These are phyloP conservation scores for Nicotiana benthamiana DNA, from an alignment of 257 asterid species.

Conservation along the genomic window DNA sequence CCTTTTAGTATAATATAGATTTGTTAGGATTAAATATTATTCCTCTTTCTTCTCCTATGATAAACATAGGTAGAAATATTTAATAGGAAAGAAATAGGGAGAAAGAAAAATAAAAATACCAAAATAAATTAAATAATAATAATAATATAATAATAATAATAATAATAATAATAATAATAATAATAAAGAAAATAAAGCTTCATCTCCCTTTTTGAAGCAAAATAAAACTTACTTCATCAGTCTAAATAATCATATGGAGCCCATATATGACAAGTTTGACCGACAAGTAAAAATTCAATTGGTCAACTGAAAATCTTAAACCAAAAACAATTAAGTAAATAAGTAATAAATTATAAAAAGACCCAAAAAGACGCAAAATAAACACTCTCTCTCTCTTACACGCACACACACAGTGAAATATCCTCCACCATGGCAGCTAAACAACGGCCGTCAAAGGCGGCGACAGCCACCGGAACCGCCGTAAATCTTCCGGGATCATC, in stretches of 20 bases:
- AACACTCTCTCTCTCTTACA: too few relatives aligned
- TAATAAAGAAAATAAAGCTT: neutral
- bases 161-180: too few relatives aligned
- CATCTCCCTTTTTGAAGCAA: neutral
- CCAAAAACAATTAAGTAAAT: neutral
- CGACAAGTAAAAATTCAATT: conserved; percentile 10
- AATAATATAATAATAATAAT: too few relatives aligned
- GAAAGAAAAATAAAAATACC: too few relatives aligned
- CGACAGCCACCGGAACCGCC: conserved; percentile 13
- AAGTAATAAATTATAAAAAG: neutral
- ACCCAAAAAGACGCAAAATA: neutral
- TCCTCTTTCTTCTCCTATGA: too few relatives aligned
- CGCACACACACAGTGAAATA: neutral
- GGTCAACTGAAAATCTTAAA: neutral
- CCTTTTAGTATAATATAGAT: too few relatives aligned
- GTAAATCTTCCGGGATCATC: neutral
- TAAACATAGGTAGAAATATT: too few relatives aligned
- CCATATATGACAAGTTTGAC: conserved; percentile 9
- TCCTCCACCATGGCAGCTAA: conserved; percentile 44
- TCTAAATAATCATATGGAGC: neutral
- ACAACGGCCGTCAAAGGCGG: conserved; percentile 35
- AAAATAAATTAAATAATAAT: too few relatives aligned
- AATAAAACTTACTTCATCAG: neutral
- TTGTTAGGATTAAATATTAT: too few relatives aligned
- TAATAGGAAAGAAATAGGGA: too few relatives aligned